Evolutionary conservation across 176 grass and related monocot genomes (phyloP).

Genomic region (Elymus sibiricus): DNA sequence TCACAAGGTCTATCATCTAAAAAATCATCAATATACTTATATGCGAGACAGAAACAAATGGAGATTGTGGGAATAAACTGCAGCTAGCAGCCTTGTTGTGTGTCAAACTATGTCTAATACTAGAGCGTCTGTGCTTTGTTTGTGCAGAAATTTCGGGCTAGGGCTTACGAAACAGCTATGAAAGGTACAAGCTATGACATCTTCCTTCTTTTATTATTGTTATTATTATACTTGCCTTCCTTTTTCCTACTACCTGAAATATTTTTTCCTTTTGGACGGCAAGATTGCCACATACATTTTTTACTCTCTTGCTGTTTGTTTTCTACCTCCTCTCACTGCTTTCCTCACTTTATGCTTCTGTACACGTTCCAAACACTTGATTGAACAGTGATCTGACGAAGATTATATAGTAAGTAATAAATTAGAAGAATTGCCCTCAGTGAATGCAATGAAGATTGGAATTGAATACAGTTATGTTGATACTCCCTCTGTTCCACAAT

Average conservation of each 20-base stretch:
- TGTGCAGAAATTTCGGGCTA: conserved; percentile 46
- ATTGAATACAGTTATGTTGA: not conserved
- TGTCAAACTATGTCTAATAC: not conserved
- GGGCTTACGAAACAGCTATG: conserved; percentile 23
- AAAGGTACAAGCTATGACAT: conserved; percentile 36
- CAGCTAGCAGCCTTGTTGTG: not conserved
- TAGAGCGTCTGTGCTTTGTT: not conserved
- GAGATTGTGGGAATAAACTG: not conserved
- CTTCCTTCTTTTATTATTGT: not conserved
- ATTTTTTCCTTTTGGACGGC: not conserved
- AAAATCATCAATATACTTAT: too few species aligned
- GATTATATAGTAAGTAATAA: not conserved
- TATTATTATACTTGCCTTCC: not conserved
- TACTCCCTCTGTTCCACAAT: not conserved
- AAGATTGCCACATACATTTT: not conserved
- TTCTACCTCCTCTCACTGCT: not conserved
- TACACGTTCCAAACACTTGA: not conserved
- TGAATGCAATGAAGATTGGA: not conserved
- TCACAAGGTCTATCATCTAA: too few species aligned
- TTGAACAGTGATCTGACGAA: not conserved
- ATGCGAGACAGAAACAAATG: too few species aligned
- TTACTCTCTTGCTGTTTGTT: not conserved
- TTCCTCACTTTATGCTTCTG: not conserved
- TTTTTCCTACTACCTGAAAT: not conserved
- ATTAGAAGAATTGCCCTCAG: not conserved